These are phyloP conservation scores for Acorus calamus DNA, from an alignment of 106 monocot genomes.

Conservation along the genomic window DNA sequence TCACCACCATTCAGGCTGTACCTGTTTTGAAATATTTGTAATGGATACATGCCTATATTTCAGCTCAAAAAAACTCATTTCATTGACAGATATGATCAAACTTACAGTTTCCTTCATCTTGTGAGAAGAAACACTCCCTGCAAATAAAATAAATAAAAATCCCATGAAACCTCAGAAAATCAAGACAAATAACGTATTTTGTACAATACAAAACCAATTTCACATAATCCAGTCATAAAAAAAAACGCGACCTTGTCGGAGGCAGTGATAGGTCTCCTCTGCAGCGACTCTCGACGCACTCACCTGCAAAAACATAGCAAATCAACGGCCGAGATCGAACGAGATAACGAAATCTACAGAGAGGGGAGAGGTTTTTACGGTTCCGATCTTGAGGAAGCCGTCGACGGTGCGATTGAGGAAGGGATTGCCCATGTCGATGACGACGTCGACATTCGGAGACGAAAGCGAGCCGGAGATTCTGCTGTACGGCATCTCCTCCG, in stretches of 20 bases:
- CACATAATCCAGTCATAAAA: not conserved
- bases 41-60: too few relatives aligned
- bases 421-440: conserved; percentile 64
- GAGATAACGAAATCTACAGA: not conserved
- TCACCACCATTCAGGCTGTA: too few relatives aligned
- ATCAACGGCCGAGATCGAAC: not conserved
- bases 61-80: too few relatives aligned
- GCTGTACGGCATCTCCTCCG: conserved; percentile 30
- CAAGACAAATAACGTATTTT: too few relatives aligned
- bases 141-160: conserved; percentile 1
- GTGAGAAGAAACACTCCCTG: conserved; percentile 32
- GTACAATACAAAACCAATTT: too few relatives aligned
- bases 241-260: conserved; percentile 20
- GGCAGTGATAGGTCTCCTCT: conserved; percentile 42
- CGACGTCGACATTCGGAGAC: conserved; percentile 47
- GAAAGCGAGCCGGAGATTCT: conserved; percentile 17
- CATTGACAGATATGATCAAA: not conserved
- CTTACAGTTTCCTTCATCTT: conserved; percentile 37
- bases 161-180: too few relatives aligned
- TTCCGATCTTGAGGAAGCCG: conserved; percentile 81
- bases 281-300: conserved; percentile 40
- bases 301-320: conserved; percentile 18
- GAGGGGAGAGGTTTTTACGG: conserved; percentile 11
- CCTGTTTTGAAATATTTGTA: too few relatives aligned
- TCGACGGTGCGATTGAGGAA: conserved; percentile 76